Base-by-base conservation (phyloP, 306 rosid genomes). In the Sindora glabra region DNA sequence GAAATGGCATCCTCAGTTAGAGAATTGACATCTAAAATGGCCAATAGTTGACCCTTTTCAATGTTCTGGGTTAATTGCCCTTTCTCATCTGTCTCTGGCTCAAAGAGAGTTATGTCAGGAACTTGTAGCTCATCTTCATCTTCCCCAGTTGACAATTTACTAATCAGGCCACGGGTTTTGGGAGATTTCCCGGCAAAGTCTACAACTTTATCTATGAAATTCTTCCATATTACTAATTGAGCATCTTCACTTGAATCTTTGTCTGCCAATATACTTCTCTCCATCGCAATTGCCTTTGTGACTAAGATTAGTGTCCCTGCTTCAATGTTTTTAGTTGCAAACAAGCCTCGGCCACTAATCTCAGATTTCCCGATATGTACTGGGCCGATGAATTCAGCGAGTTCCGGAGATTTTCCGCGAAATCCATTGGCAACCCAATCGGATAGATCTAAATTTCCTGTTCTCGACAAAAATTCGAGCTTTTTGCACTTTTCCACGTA, bases 221-320 rank as follows among this genome's bases (percentile, higher is more conserved):
- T 83, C 89, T 78, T 92, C 99, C 99, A 92, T 95, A 92, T 79
- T 5, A 77, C 87, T 52, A 86, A 75, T 15, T 89, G 95, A 2
- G 84, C 84, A 41, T 92, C 90, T 76, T 89, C 96, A 5, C 79
- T 71, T 45, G 70, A 47, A 56, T 82, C 82, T 57, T 79, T 81
- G 0, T 77, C 80, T 6, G 72, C 79, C 54, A 92, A 59, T 26
- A 92, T 82, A 33, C 95, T 87, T 64, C 98, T 86, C 60, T 86
- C 99, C 3, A 50, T 75, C 5, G 87, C 88, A 45, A 83, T 64
- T 8, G 96, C 99, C 62, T 78, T 83, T 2, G 82, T 83, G 29
- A 83, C 80, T 51, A 88, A 64, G 17, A 88, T 57, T 66, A 92
- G 32, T 1, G 79, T 77, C 67, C 98, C 95, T 1, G 85, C 74